Evolutionary conservation across 257 asterid species (phyloP).

Genomic region (Solanum gandarillasii): DNA sequence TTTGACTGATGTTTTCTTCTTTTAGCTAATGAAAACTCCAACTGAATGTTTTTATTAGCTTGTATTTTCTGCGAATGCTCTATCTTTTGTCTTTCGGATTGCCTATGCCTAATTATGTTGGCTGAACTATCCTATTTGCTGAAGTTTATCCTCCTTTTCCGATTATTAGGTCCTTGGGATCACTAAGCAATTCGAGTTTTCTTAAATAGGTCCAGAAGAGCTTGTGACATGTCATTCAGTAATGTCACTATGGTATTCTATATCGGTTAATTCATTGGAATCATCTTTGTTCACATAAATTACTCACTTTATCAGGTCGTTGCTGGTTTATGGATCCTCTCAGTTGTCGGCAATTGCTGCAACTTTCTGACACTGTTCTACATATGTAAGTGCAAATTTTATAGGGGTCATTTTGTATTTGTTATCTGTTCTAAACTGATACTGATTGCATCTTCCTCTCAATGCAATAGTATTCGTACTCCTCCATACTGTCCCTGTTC

Average conservation of each 20-base stretch:
- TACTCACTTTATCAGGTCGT: constrained; percentile 31
- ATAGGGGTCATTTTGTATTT: not conserved
- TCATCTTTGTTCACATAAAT: not conserved
- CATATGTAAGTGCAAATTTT: constrained; percentile 27
- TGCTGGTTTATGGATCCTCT: constrained; percentile 57
- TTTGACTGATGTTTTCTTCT: not conserved
- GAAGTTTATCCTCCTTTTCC: not conserved
- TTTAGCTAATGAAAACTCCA: not conserved
- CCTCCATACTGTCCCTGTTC: constrained; percentile 64
- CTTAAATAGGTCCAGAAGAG: not conserved
- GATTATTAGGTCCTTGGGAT: not conserved
- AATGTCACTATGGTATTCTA: not conserved
- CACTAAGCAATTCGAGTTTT: not conserved
- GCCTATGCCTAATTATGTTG: not conserved
- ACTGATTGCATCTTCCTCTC: not conserved
- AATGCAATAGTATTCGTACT: constrained; percentile 41
- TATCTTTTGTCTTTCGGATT: not conserved
- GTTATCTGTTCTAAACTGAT: not conserved
- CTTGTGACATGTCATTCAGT: not conserved
- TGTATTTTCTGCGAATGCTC: not conserved
- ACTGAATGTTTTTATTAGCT: not conserved
- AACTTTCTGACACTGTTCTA: constrained; percentile 75
- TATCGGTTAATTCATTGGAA: not conserved
- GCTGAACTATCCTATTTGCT: not conserved
- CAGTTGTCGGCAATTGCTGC: constrained; percentile 68